Conservation (phyloP, 208 protist species). For the Trypanosomatidae sp. region DNA sequence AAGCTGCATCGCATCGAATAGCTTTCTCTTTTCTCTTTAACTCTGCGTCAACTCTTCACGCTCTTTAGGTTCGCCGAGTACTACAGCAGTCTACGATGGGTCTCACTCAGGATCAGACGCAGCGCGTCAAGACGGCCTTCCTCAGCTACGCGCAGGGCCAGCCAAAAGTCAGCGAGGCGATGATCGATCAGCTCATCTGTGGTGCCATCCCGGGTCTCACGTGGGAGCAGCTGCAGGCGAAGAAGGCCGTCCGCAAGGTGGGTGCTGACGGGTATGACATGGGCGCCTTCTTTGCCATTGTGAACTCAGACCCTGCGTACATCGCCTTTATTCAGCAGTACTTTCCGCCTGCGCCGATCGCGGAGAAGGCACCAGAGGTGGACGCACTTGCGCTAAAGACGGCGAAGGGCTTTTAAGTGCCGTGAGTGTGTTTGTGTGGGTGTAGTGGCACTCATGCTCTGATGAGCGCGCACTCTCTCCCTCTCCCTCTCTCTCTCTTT, state of each 20-base stretch:
- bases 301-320: conserved; percentile 71
- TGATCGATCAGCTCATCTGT: conserved; percentile 91
- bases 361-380: conserved; percentile 68
- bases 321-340: conserved; percentile 71
- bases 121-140: conserved; percentile 89
- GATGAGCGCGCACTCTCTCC: too few species aligned
- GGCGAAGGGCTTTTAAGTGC: conserved; percentile 78
- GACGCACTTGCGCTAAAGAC: conserved; percentile 81
- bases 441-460: background rate
- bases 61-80: too few species aligned
- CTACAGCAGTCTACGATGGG: too few species aligned
- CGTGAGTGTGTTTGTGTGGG: background rate
- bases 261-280: conserved; percentile 69
- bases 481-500: too few species aligned
- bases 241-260: conserved; percentile 56
- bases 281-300: conserved; percentile 80
- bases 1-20: too few species aligned
- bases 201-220: conserved; percentile 76
- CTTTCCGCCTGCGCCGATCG: conserved; percentile 71
- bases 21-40: too few species aligned
- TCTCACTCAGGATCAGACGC: conserved; percentile 68
- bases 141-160: conserved; percentile 86
- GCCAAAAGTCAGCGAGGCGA: conserved; percentile 68
- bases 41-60: too few species aligned
- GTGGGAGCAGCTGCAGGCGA: conserved; percentile 84